Evolutionary conservation across 2,329 filamentous ascomycete genomes (phyloP).

Genomic region (Chrysoporthe deuterocubensis): DNA sequence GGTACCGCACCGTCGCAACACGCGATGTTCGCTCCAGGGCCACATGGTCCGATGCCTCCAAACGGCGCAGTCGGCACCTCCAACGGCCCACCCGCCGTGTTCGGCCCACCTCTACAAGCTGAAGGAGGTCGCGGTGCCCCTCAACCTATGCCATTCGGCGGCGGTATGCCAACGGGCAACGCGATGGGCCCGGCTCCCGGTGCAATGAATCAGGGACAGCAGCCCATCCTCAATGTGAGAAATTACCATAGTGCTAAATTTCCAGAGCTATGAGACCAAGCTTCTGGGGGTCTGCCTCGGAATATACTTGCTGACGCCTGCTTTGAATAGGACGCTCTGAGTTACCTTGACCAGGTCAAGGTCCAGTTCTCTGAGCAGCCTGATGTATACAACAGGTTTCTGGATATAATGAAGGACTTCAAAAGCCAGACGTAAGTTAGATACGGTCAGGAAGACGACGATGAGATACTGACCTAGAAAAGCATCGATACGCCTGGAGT

Average conservation of each 20-base stretch:
- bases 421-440: slow-evolving; percentile 87
- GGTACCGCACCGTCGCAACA: slow-evolving; percentile 51
- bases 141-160: slow-evolving; percentile 65
- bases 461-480: slow-evolving; percentile 27
- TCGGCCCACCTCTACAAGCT: slow-evolving; percentile 69
- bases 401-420: slow-evolving; percentile 99
- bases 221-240: slow-evolving; percentile 78
- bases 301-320: slow-evolving; percentile 33
- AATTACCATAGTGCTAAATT: slow-evolving; percentile 18
- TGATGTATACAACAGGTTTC: slow-evolving; percentile 94
- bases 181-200: slow-evolving; percentile 49
- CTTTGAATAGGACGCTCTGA: slow-evolving; percentile 68
- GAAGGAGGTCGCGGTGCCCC: slow-evolving; percentile 59
- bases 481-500: slow-evolving; percentile 97
- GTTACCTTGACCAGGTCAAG: slow-evolving; percentile 97
- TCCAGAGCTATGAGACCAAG: slow-evolving; percentile 19
- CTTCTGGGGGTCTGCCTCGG: background rate
- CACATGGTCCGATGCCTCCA: slow-evolving; percentile 54
- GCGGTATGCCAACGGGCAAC: slow-evolving; percentile 43
- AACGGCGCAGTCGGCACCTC: slow-evolving; percentile 60
- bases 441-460: slow-evolving; percentile 6
- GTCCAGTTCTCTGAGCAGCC: slow-evolving; percentile 96
- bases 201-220: slow-evolving; percentile 75
- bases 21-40: slow-evolving; percentile 61
- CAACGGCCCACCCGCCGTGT: slow-evolving; percentile 65